Evolutionary conservation across 352 stramenopile species (phyloP).

Genomic region (Pythium phragmitis): DNA sequence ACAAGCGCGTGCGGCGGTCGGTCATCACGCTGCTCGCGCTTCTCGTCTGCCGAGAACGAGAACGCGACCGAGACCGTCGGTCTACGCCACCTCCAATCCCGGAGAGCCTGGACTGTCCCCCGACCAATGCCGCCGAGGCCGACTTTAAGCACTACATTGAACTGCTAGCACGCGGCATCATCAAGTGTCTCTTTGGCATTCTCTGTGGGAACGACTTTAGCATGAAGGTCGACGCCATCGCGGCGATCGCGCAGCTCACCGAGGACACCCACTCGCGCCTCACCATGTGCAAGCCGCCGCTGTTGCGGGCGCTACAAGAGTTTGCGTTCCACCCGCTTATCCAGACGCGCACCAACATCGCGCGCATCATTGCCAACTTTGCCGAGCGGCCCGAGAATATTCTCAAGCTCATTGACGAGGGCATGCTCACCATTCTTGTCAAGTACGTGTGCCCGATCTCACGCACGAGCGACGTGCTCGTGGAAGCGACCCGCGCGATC

Average conservation of each 20-base stretch:
- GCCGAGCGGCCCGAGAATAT: conserved; percentile 67
- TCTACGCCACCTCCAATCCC: neutral
- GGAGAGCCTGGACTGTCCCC: neutral
- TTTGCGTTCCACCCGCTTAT: conserved; percentile 67
- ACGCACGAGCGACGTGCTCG: conserved; percentile 49
- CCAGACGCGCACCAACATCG: conserved; percentile 57
- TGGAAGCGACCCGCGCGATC: conserved; percentile 56
- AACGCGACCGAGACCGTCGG: conserved; percentile 29
- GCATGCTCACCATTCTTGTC: conserved; percentile 61
- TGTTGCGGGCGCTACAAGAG: conserved; percentile 55
- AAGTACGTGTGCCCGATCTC: conserved; percentile 65
- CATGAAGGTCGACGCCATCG: conserved; percentile 69
- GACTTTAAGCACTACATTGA: conserved; percentile 78
- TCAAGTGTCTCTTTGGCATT: conserved; percentile 74
- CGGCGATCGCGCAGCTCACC: conserved; percentile 65
- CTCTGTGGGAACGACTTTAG: conserved; percentile 63
- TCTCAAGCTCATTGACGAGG: conserved; percentile 68
- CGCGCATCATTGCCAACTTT: conserved; percentile 78
- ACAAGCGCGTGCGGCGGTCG: conserved; percentile 57
- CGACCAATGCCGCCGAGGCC: conserved; percentile 19
- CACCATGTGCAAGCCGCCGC: conserved; percentile 64
- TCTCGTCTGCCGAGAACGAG: conserved; percentile 58
- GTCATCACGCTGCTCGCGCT: conserved; percentile 61
- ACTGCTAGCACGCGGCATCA: conserved; percentile 60
- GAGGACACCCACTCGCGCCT: conserved; percentile 62